These are phyloP conservation scores for Yamadazyma ubonensis DNA, from an alignment of 805 yeast species.

Conservation along the genomic window DNA sequence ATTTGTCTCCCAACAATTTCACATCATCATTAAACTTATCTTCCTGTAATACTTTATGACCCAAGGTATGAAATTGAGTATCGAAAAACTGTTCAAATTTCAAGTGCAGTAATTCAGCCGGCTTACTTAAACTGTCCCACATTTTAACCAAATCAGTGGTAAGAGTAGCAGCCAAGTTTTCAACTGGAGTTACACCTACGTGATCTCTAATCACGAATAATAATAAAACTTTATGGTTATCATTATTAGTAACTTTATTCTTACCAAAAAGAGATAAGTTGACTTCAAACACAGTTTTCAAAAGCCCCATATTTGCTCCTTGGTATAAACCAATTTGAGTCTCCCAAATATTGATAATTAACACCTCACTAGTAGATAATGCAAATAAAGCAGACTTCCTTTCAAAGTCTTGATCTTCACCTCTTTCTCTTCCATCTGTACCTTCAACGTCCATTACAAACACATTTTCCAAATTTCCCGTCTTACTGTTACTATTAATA, in stretches of 20 bases:
- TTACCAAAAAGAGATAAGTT: conserved; percentile 81
- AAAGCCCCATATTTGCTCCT: conserved; percentile 94
- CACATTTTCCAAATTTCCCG: conserved; percentile 41
- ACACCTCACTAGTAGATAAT: conserved; percentile 82
- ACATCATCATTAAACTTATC: conserved; percentile 67
- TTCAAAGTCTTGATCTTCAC: conserved; percentile 98
- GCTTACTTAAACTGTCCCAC: conserved; percentile 79
- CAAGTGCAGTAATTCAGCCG: conserved; percentile 56
- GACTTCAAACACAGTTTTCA: conserved; percentile 95
- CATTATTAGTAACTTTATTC: conserved; percentile 30
- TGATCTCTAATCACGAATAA: conserved; percentile 92
- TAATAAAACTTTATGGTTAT: conserved; percentile 60
- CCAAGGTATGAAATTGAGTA: conserved; percentile 72
- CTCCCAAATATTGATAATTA: conserved; percentile 95
- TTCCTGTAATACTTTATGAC: conserved; percentile 82
- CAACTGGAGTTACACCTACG: conserved; percentile 81
- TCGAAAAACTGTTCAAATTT: conserved; percentile 78
- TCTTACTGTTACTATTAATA: conserved; percentile 20
- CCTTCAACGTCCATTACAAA: conserved; percentile 98
- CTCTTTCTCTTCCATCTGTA: conserved; percentile 96
- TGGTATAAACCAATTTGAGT: conserved; percentile 95
- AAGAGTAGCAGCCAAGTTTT: conserved; percentile 66
- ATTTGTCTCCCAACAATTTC: conserved; percentile 58
- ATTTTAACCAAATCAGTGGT: conserved; percentile 68
- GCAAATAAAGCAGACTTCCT: conserved; percentile 96